Percentiles rank a stretch among this genome's conserved stretches.
These are phyloP conservation scores for Hamamelis virginiana DNA, from an alignment of 164 flowering plant genomes.

Conservation along the genomic window DNA sequence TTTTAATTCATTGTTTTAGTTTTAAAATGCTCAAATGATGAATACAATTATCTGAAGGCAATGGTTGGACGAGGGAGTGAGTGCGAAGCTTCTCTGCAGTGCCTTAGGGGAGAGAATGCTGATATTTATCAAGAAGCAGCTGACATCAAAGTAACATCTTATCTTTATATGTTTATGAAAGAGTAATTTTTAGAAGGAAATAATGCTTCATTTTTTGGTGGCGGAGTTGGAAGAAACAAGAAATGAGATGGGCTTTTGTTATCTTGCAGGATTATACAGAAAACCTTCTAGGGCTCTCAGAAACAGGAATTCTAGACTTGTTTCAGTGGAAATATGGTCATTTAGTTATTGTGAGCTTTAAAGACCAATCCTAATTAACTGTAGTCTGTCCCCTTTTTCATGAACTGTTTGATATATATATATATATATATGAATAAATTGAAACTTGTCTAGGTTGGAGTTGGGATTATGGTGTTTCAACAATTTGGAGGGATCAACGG, in stretches of 20 bases:
- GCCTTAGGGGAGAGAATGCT: constrained; percentile 37
- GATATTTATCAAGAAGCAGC: constrained; percentile 37
- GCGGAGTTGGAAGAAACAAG: neutral
- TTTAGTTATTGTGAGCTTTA: constrained; percentile 13
- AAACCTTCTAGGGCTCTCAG: constrained; percentile 22
- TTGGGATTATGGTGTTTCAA: no score
- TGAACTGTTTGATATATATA: no score
- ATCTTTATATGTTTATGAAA: neutral
- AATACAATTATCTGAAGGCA: constrained; percentile 28
- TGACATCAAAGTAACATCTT: constrained; percentile 31
- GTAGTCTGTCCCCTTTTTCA: no score
- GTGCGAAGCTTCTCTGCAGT: constrained; percentile 29
- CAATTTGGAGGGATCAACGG: no score
- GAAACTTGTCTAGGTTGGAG: no score
- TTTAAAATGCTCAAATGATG: no score
- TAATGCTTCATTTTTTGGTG: no score
- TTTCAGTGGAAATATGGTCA: constrained; percentile 54
- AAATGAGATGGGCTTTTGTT: neutral
- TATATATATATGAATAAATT: no score
- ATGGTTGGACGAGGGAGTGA: constrained; percentile 23
- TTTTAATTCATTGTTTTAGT: no score
- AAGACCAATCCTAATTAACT: neutral
- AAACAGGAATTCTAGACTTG: constrained; percentile 39
- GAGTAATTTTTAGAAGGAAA: no score
- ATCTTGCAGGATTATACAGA: constrained; percentile 46